Evolutionary conservation across 192 early-diverging fungal genomes (phyloP), one percentile per base, ranked within the genome.

Genomic region (Backusella mclennaniae): DNA sequence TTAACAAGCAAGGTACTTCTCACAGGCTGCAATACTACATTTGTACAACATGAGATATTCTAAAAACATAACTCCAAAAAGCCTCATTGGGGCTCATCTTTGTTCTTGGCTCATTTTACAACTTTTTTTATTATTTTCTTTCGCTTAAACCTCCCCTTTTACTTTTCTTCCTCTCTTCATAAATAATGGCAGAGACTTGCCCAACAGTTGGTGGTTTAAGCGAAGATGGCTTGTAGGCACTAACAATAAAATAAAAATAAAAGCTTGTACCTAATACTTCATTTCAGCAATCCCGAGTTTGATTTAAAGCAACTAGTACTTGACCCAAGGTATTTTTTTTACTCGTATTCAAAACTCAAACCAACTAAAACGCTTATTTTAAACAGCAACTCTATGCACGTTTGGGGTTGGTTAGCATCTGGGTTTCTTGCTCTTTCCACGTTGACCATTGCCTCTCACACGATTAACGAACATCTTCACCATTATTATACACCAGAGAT

Each of bases 361-460:
- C 26, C 31, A 41, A 42, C 31, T 39, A 35, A 66, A 4, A 14
- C 41, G 38, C 6, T 44, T 44, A 5, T 19, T 44, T 44, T 44
- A 4, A 14, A 59, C 35, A 80, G 75, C 35, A 74, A 76, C 26
- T 69, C 67, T 12, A 77, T 76, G 80, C 80, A 82, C 74, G 66
- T 82, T n/a, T 82, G 76, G 76, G 80, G 80, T 35, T 82, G 80
- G 80, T 53, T 82, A 35, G 73, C 46, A 2, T 82, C 80, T 36
- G 80, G 76, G 15, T 67, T 78, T 4, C 71, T 82, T 35, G 76
- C 73, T 0, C 31, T 82, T 29, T 39, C 73, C 17, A 73, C 76
- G 5, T 53, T 76, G 35, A 77, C 76, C 15, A 56, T 82, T n/a
- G 49, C 73, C 19, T 74, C 70, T 0, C 80, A 78, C 44, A 77